Conservation (phyloP, 2,329 filamentous ascomycete genomes). For the Colletotrichum filicis region DNA sequence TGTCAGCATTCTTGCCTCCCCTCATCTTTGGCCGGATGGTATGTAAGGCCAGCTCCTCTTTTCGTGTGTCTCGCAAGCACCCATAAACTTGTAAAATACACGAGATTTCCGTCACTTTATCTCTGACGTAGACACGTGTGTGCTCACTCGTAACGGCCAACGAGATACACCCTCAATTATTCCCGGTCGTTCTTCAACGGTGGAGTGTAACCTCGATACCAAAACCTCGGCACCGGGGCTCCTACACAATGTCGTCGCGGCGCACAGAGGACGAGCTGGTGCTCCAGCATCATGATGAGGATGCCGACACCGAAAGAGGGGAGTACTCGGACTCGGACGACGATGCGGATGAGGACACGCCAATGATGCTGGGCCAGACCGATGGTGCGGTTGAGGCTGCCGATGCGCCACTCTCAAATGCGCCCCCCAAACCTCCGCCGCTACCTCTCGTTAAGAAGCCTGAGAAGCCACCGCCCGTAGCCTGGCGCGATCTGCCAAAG, state of each 20-base stretch:
- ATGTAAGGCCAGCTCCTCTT: not conserved
- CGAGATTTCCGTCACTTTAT: not conserved
- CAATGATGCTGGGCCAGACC: not conserved
- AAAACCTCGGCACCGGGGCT: not conserved
- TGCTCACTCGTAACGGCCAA: not conserved
- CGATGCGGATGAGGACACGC: conserved; percentile 9
- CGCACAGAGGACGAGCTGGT: conserved; percentile 6
- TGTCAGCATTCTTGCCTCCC: not conserved
- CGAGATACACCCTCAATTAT: not conserved
- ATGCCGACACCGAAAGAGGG: conserved; percentile 18
- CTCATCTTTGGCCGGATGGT: not conserved
- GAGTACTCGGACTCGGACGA: not conserved
- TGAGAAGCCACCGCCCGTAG: conserved; percentile 57
- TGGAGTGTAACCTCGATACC: not conserved
- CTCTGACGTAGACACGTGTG: not conserved
- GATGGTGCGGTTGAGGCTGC: conserved; percentile 14
- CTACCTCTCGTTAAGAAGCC: conserved; percentile 8
- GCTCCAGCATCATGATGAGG: conserved; percentile 14
- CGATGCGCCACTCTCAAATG: not conserved
- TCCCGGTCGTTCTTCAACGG: not conserved
- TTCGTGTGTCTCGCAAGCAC: not conserved
- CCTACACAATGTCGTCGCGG: not conserved
- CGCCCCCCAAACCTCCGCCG: not conserved
- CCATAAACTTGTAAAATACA: not conserved
- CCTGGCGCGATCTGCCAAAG: conserved; percentile 79